Conservation (phyloP, 2,329 filamentous ascomycete species). For the Scorias spongiosa region DNA sequence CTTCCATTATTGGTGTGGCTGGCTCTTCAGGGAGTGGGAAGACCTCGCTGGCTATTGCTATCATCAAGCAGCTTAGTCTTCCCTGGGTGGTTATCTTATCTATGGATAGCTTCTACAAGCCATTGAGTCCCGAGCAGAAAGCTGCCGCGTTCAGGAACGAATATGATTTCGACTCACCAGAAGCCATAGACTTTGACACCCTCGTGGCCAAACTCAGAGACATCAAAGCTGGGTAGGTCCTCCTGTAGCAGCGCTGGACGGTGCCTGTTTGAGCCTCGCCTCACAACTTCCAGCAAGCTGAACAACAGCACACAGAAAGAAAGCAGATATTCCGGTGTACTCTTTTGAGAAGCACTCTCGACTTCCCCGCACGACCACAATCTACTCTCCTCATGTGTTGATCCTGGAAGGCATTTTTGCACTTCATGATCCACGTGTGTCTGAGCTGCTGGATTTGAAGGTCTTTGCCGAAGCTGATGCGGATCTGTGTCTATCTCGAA, state of each 20-base stretch:
- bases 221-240: slow-evolving; percentile 72
- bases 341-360: slow-evolving; percentile 87
- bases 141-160: slow-evolving; percentile 73
- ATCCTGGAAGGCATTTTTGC: slow-evolving; percentile 95
- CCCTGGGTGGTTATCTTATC: slow-evolving; percentile 97
- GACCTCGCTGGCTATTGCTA: slow-evolving; percentile 82
- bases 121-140: slow-evolving; percentile 63
- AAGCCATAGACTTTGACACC: slow-evolving; percentile 87
- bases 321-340: slow-evolving; percentile 84
- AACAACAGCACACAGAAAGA: slow-evolving; percentile 36
- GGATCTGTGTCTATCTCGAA: slow-evolving; percentile 78
- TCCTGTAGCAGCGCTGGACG: neutral
- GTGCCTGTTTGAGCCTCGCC: neutral
- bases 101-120: slow-evolving; percentile 98
- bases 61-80: slow-evolving; percentile 75
- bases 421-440: slow-evolving; percentile 70
- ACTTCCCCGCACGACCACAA: slow-evolving; percentile 61
- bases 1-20: slow-evolving; percentile 91
- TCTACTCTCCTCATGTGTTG: slow-evolving; percentile 92
- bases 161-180: slow-evolving; percentile 88
- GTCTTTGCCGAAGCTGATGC: slow-evolving; percentile 95
- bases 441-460: slow-evolving; percentile 85
- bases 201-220: slow-evolving; percentile 66
- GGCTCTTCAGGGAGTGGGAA: slow-evolving; percentile 93
- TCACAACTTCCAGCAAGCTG: neutral